Percentiles rank a stretch among this genome's conserved stretches.
These are phyloP conservation scores for Globisporangium camurandrum DNA, from an alignment of 352 stramenopile species.

Conservation along the genomic window DNA sequence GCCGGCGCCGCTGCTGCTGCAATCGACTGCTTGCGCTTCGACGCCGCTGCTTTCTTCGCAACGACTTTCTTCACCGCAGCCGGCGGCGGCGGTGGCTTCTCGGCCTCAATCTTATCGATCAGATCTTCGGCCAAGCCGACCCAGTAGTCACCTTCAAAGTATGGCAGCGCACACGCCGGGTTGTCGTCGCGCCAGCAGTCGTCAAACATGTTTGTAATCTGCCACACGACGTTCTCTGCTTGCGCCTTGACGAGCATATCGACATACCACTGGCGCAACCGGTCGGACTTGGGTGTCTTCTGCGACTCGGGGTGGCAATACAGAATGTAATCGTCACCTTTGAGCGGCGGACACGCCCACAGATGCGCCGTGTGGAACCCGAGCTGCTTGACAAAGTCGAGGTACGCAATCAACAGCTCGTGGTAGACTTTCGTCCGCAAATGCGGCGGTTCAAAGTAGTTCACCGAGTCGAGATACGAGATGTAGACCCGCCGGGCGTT, in stretches of 20 bases:
- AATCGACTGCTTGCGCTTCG: constrained; percentile 44
- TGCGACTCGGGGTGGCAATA: constrained; percentile 98
- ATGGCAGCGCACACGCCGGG: constrained; percentile 76
- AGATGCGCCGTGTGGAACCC: constrained; percentile 98
- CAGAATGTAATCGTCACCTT: constrained; percentile 99
- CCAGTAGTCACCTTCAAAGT: constrained; percentile 88
- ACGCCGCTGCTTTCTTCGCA: constrained; percentile 48
- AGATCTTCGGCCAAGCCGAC: constrained; percentile 81
- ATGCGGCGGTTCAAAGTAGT: constrained; percentile 95
- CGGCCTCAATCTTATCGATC: constrained; percentile 84
- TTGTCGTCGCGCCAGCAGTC: constrained; percentile 89
- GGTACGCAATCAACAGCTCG: constrained; percentile 97
- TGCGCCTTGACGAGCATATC: constrained; percentile 86
- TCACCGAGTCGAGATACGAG: constrained; percentile 99
- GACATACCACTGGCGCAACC: constrained; percentile 95
- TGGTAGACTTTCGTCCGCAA: constrained; percentile 99
- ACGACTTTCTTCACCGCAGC: no score
- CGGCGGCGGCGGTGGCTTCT: constrained; percentile 75
- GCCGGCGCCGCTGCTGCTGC: constrained; percentile 15
- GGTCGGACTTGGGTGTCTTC: constrained; percentile 98
- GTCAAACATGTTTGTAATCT: constrained; percentile 96
- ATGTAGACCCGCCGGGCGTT: constrained; percentile 97
- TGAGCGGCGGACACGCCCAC: constrained; percentile 98
- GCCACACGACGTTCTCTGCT: constrained; percentile 86
- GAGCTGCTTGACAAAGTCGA: constrained; percentile 96